Percentiles rank a stretch among this genome's conserved stretches.
These are phyloP conservation scores for Globomyces pollinis-pini DNA, from an alignment of 192 early-diverging fungal species.

Conservation along the genomic window DNA sequence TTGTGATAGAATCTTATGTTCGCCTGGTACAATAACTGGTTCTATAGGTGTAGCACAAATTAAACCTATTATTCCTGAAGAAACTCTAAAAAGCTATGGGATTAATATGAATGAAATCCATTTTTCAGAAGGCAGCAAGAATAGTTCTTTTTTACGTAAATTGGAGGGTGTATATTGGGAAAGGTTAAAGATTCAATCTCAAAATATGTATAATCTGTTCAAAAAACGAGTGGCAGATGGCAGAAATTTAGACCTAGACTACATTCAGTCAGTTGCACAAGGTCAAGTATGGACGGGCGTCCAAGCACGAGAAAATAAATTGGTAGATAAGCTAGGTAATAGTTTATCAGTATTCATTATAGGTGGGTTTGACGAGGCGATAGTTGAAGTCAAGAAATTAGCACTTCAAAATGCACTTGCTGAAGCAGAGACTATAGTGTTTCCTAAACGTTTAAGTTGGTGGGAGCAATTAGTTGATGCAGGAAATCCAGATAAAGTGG, in stretches of 20 bases:
- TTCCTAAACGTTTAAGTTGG: no score
- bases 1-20: conserved; percentile 52
- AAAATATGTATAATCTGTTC: conserved; percentile 49
- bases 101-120: conserved; percentile 51
- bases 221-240: conserved; percentile 47
- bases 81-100: conserved; percentile 51
- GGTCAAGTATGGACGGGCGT: conserved; percentile 58
- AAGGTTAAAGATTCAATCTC: conserved; percentile 36
- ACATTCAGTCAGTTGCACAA: conserved; percentile 49
- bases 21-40: conserved; percentile 61
- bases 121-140: conserved; percentile 39
- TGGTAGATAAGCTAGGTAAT: conserved; percentile 59
- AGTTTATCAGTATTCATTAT: no score
- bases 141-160: conserved; percentile 37
- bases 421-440: no score
- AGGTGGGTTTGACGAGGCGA: no score
- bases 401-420: no score
- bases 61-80: conserved; percentile 44
- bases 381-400: no score
- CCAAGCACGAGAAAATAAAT: conserved; percentile 46
- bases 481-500: no score
- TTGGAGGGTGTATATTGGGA: conserved; percentile 38
- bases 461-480: no score
- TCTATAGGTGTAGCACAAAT: conserved; percentile 62
- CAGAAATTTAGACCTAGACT: conserved; percentile 38